phyloP scores from a whole-genome alignment of 164 flowering plant species.

The Stephania yunnanensis region DNA sequence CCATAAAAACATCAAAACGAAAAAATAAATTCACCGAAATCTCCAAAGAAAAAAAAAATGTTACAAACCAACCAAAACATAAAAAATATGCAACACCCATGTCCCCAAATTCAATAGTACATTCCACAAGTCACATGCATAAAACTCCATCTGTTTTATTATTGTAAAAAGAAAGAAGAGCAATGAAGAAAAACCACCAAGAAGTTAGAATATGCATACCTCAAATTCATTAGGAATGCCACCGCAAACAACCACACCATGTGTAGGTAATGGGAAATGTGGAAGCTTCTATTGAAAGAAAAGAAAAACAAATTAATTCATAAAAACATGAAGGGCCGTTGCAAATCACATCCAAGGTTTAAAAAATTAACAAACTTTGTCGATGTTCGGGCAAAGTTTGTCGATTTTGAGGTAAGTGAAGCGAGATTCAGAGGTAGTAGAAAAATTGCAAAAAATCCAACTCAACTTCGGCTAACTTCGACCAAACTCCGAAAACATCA shows the following conservation, averaged over 20 bases:
- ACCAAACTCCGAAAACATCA: too few species aligned
- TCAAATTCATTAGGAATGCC: conserved; percentile 51
- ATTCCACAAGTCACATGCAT: too few species aligned
- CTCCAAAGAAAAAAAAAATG: background rate
- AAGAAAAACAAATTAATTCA: background rate
- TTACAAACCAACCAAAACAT: background rate
- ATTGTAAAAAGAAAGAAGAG: too few species aligned
- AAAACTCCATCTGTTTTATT: too few species aligned
- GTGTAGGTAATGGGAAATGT: conserved; percentile 75
- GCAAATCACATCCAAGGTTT: conserved; percentile 35
- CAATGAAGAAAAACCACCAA: background rate
- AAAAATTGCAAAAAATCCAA: too few species aligned
- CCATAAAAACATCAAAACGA: conserved; percentile 6
- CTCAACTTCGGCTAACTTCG: too few species aligned
- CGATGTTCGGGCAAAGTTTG: too few species aligned
- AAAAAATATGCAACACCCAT: background rate
- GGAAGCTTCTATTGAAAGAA: conserved; percentile 52
- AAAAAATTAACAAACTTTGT: too few species aligned
- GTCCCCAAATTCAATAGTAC: background rate
- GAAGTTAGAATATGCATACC: conserved; percentile 23
- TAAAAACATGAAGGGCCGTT: conserved; percentile 82
- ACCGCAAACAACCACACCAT: conserved; percentile 57
- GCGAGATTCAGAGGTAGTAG: too few species aligned
- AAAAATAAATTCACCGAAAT: background rate
- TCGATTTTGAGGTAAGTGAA: too few species aligned